phyloP scores from a whole-genome alignment of 139 green algal genomes.

The Closterium sp. region DNA sequence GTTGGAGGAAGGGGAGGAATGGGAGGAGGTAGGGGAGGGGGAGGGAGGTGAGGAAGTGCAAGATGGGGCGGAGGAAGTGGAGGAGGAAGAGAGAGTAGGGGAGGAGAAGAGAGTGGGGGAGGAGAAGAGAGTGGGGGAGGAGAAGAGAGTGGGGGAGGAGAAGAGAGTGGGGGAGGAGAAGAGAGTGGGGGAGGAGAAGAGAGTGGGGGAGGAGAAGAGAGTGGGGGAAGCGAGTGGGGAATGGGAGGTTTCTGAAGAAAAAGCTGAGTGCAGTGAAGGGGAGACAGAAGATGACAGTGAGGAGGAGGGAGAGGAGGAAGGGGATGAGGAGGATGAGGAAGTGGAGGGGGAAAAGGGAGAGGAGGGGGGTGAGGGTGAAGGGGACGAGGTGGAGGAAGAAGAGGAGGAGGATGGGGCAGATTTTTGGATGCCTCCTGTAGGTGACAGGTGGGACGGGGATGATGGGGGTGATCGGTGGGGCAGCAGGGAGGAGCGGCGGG shows the following conservation, averaged over 20 bases:
- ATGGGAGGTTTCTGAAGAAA: not conserved
- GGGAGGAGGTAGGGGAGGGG: constrained; percentile 22
- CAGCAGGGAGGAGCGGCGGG: not conserved
- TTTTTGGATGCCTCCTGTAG: constrained; percentile 31
- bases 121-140: too few relatives aligned
- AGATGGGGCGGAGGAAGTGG: not conserved
- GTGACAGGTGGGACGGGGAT: constrained; percentile 33
- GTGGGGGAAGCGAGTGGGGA: not conserved
- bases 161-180: too few relatives aligned
- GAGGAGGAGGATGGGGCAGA: constrained; percentile 28
- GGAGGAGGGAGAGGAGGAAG: not conserved
- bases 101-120: not conserved
- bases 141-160: too few relatives aligned
- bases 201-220: too few relatives aligned
- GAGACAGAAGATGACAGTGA: not conserved
- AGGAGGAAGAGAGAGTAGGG: not conserved
- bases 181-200: too few relatives aligned
- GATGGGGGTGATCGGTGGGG: constrained; percentile 18
- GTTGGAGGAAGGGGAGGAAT: not conserved
- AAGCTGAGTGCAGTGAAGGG: not conserved
- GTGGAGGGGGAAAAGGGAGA: not conserved
- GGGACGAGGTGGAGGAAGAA: not conserved
- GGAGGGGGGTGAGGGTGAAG: not conserved
- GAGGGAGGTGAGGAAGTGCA: too few relatives aligned
- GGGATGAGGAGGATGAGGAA: not conserved